These are phyloP conservation scores for Endocarpon pusillum DNA, from an alignment of 495 filamentous ascomycete species.

Conservation along the genomic window DNA sequence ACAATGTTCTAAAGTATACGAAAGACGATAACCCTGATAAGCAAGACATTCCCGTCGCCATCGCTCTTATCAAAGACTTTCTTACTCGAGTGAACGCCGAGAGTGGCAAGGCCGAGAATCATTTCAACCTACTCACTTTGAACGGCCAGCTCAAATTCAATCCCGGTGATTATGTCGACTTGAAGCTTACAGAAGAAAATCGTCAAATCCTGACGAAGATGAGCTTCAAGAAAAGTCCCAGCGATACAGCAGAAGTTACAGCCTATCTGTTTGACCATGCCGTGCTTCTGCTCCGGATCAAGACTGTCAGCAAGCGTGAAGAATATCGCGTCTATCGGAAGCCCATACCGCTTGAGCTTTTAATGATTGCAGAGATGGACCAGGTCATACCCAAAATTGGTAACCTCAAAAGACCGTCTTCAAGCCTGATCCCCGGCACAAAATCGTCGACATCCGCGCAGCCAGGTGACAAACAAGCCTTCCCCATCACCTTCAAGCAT, in stretches of 20 bases:
- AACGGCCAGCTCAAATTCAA: constrained; percentile 79
- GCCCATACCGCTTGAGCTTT: constrained; percentile 86
- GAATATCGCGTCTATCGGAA: constrained; percentile 88
- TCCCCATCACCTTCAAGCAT: constrained; percentile 95
- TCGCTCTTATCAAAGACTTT: constrained; percentile 70
- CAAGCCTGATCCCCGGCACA: constrained; percentile 64
- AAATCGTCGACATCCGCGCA: constrained; percentile 32
- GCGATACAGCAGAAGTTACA: constrained; percentile 74
- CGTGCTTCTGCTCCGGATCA: constrained; percentile 72
- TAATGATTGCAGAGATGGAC: constrained; percentile 93
- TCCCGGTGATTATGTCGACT: constrained; percentile 73
- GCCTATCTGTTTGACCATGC: constrained; percentile 95
- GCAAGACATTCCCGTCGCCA: constrained; percentile 76
- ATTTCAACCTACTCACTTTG: constrained; percentile 84
- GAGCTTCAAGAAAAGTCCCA: constrained; percentile 76
- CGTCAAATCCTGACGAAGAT: constrained; percentile 89
- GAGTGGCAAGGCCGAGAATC: constrained; percentile 93
- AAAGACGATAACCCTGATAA: constrained; percentile 75
- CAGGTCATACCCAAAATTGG: constrained; percentile 73
- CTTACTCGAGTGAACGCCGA: constrained; percentile 80
- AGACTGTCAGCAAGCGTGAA: constrained; percentile 81
- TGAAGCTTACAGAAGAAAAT: constrained; percentile 86
- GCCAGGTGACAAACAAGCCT: constrained; percentile 49
- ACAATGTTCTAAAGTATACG: constrained; percentile 78
- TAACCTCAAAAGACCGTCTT: constrained; percentile 71